Evolutionary conservation across 495 filamentous ascomycete species (phyloP), one percentile per base, ranked within the genome.

Genomic region (Annulohypoxylon bovei): DNA sequence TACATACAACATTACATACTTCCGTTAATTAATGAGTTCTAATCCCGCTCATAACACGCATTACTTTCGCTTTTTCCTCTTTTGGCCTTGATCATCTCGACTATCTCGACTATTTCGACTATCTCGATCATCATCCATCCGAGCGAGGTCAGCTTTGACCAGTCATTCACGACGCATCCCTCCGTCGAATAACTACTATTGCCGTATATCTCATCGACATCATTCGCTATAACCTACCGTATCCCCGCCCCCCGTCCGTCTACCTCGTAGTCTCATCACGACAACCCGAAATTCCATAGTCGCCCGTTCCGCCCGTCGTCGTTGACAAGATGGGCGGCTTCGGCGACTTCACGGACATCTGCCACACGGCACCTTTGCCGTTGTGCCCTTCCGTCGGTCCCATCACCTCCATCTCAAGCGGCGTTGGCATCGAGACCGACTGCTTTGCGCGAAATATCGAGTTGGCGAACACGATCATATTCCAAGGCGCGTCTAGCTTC

Each of bases 361-460:
- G 95, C 84, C 85, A 86, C 62, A 93, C 92, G 81, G 89, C 91
- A 70, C 86, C 92, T 46, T 82, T 99, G 74, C 95, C 95, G 52
- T 78, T 98, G 75, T 99, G 95, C 80, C 86, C 93, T 30, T 85
- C 97, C 42, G 88, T 99, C 63, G 95, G 72, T 80, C 89, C 72
- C 72, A 81, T 82, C 75, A 81, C 84, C 67, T 85, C 81, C 42
- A 88, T 94, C 71, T 85, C 89, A 49, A 89, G 88, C 71, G 82
- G 84, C 63, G 85, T 88, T 28, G 94, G 94, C 57, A 94, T 97
- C 70, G 91, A 97, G 76, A 87, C 95, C 56, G 88, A 88, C 76
- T 99, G 95, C 83, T 98, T 94, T 82, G 92, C 95, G 68, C 90
- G 95, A 50, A 96, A 94, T 76, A 93, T 99, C 77, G 94, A 97